Percentiles rank a stretch among this genome's conserved stretches.
phyloP scores from a whole-genome alignment of 257 asterid species.

The Parsonsia alboflavescens region DNA sequence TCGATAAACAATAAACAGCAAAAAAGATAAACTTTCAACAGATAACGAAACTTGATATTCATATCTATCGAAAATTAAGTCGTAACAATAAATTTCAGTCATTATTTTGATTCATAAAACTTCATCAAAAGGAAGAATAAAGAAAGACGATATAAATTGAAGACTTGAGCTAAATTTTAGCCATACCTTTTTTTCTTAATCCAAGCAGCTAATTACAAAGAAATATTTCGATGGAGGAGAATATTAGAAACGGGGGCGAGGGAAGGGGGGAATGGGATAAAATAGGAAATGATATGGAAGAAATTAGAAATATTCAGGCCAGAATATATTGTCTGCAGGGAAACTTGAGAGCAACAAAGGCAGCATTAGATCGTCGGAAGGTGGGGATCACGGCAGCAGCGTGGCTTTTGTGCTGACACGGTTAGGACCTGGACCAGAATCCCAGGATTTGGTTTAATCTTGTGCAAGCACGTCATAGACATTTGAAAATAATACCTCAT shows the following conservation, averaged over 20 bases:
- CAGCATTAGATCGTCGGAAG: background rate
- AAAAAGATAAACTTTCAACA: background rate
- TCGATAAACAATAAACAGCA: background rate
- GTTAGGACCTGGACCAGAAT: too few species aligned
- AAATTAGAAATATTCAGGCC: background rate
- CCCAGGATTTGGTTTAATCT: too few species aligned
- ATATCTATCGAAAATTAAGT: background rate
- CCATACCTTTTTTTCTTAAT: background rate
- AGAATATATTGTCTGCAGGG: background rate
- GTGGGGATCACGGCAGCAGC: background rate
- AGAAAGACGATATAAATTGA: background rate
- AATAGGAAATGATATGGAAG: slow-evolving; percentile 4
- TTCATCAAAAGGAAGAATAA: background rate
- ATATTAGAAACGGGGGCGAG: background rate
- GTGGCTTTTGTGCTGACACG: too few species aligned
- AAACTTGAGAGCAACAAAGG: background rate
- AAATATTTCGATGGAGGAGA: background rate
- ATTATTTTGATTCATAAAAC: background rate
- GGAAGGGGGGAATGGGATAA: background rate
- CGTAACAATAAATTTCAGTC: background rate
- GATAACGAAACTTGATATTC: background rate
- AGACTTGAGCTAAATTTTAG: background rate
- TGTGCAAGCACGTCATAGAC: too few species aligned
- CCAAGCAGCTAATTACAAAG: background rate
- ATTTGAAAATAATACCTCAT: too few species aligned